Percentiles rank a stretch among this genome's conserved stretches.
Conservation (phyloP, 148 eudicot species). For the Pharnaceum exiguum region DNA sequence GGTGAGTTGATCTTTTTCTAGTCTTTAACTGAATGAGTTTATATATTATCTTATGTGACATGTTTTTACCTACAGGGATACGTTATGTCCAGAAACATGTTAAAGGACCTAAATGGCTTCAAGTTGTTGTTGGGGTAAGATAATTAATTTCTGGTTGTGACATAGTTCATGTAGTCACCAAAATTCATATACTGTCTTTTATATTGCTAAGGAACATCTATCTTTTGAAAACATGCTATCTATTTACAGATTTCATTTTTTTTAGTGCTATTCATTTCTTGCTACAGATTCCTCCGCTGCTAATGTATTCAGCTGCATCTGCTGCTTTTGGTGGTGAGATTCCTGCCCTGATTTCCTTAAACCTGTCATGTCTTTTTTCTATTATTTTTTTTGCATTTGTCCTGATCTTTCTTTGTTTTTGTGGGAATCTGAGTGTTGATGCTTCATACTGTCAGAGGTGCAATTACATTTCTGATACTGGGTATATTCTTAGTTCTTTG, state of each 20-base stretch:
- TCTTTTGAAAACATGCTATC: too few species aligned
- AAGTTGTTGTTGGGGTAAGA: conserved; percentile 71
- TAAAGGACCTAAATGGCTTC: conserved; percentile 86
- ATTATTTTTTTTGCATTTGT: not conserved
- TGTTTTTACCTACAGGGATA: conserved; percentile 45
- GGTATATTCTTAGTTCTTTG: too few species aligned
- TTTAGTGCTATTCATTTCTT: conserved; percentile 7
- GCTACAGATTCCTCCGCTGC: conserved; percentile 58
- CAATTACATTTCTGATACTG: too few species aligned
- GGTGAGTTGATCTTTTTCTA: conserved; percentile 32
- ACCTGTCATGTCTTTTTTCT: not conserved
- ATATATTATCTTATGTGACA: conserved; percentile 6
- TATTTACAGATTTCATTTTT: too few species aligned
- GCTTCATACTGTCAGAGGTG: too few species aligned
- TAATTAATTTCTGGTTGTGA: not conserved
- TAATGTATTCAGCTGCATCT: conserved; percentile 56
- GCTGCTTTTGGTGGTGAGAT: conserved; percentile 82
- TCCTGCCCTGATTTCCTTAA: too few species aligned
- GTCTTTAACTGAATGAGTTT: not conserved
- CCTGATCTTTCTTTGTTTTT: not conserved
- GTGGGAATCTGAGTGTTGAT: too few species aligned
- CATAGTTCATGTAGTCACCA: not conserved
- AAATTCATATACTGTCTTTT: not conserved
- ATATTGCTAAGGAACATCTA: too few species aligned
- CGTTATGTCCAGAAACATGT: conserved; percentile 63